phyloP scores from a whole-genome alignment of 2,329 filamentous ascomycete genomes.

The Alternaria gansuensis region DNA sequence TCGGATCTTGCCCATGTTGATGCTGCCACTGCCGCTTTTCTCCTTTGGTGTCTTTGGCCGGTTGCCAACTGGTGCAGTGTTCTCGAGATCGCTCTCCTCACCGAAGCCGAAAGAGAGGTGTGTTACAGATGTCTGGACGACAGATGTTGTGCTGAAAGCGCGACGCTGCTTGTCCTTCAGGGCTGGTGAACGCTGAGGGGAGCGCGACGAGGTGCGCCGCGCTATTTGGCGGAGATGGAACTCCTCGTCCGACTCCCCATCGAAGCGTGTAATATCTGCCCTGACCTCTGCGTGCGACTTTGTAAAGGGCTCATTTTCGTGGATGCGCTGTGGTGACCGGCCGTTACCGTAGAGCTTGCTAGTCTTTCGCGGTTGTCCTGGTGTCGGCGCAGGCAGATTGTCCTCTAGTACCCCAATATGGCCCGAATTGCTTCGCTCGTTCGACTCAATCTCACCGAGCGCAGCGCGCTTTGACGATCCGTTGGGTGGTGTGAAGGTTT shows the following conservation, averaged over 20 bases:
- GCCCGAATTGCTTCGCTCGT: slow-evolving; percentile 63
- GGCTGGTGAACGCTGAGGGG: slow-evolving; percentile 66
- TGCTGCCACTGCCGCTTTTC: slow-evolving; percentile 54
- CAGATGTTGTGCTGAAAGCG: slow-evolving; percentile 76
- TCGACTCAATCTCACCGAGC: slow-evolving; percentile 92
- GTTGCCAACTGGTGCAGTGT: slow-evolving; percentile 47
- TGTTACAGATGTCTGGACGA: slow-evolving; percentile 50
- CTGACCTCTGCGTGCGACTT: slow-evolving; percentile 67
- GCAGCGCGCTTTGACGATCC: slow-evolving; percentile 79
- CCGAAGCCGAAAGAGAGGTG: slow-evolving; percentile 47
- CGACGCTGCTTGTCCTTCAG: slow-evolving; percentile 71
- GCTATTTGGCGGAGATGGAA: slow-evolving; percentile 71
- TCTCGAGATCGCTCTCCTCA: slow-evolving; percentile 60
- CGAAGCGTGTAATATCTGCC: slow-evolving; percentile 66
- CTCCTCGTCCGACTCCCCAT: slow-evolving; percentile 81
- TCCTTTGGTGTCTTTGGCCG: slow-evolving; percentile 58
- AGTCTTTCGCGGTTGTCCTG: slow-evolving; percentile 92
- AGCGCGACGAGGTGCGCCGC: slow-evolving; percentile 71
- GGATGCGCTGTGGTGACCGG: slow-evolving; percentile 47
- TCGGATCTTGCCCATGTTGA: slow-evolving; percentile 58
- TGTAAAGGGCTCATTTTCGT: slow-evolving; percentile 62
- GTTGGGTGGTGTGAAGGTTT: slow-evolving; percentile 85
- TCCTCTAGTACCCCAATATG: slow-evolving; percentile 78
- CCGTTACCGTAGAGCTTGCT: slow-evolving; percentile 74
- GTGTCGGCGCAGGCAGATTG: slow-evolving; percentile 92